Evolutionary conservation across 176 grass and related monocot genomes (phyloP), one percentile per base, ranked within the genome.

Genomic region (Aegilops tauschii): DNA sequence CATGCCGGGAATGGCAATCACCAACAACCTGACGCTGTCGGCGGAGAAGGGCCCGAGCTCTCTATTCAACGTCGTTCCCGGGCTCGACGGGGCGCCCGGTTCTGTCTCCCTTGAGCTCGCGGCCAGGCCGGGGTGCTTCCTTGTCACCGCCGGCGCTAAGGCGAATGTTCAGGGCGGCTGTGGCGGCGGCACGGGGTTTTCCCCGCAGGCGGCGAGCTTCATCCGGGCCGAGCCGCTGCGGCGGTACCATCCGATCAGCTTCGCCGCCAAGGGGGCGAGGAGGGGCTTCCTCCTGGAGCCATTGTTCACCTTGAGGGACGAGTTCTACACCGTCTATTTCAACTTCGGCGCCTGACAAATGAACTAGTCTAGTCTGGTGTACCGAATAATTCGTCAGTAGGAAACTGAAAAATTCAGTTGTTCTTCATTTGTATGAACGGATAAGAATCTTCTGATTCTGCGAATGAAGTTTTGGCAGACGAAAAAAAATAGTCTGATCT

Each of bases 301-400:
- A 44, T 73, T 96, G 85, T 79, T 96, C 82, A 92, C 94, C 67
- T 34, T 99, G 92, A 88, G 76, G 42, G 97, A 99, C 49, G 97
- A 99, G 32, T 93, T 90, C 68, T 99, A 99, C 69, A 94, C 92
- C 21, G 35, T 96, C 40, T 96, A 94, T 82, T 99, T 99, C 89
- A 93, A 99, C 84, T 72, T 96, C n/a, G 83, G 77, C 29, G 72
- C 86, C 8, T 95, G 81, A 95, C 4, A 68, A 49, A 73, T 86
- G 16, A 88, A 30, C 14, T 50, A 7, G 45, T 83, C 35, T 25
- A 36, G 8, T 77, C 8, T 44, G 65, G 44, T 87, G 32, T n/a
- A 72, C 5, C 9, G 10, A 84, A 32, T 16, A 79, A 25, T 5
- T 58, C 9, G 10, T 17, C 49, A 17, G 49, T 17, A 52, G 49